Evolutionary conservation across 139 green algal species (phyloP), one percentile per base, ranked within the genome.

Genomic region (Picochlorum sp.): DNA sequence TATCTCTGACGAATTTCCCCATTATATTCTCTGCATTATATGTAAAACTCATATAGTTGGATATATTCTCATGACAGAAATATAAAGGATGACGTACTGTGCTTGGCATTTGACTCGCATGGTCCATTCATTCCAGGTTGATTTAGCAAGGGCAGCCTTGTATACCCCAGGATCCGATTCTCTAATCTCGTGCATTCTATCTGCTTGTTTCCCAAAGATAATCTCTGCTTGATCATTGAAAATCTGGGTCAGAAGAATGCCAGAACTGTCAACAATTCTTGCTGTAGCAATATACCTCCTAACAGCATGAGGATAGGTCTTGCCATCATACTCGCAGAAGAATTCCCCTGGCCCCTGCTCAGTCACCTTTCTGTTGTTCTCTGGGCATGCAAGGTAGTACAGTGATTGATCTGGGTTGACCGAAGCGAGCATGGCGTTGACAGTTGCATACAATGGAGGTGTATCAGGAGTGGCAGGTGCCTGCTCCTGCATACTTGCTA

Each of bases 341-440:
- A 74, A 91, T 6, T 58, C 55, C 6, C 70, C 64, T 54, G 47
- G 47, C 47, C 71, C 76, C 55, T 83, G 78, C 61, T 84, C 65
- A 61, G 83, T 70, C 28, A 84, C 77, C 81, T 96, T 96, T 45
- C 77, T 74, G 67, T 88, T 88, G 69, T 84, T 92, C 38, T 91
- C 85, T 18, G 85, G 87, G 77, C 82, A 82, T 41, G 89, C 87
- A 21, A 86, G 61, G 74, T 96, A 95, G 67, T 82, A 92, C 70
- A 96, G 71, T 21, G 56, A 73, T 70, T 91, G 74, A 10, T 90
- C 76, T 4, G 73, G 49, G 63, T 86, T 83, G 63, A 90, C 81
- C 47, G 62, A 26, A 1, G 76, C 68, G 13, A 90, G 63, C 2
- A 63, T 74, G 34, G 57, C 68, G 13, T 24, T 50, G 51, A 47